Evolutionary conservation across 2,329 filamentous ascomycete genomes (phyloP).

Genomic region (Aspergillus pseudoglaucus): DNA sequence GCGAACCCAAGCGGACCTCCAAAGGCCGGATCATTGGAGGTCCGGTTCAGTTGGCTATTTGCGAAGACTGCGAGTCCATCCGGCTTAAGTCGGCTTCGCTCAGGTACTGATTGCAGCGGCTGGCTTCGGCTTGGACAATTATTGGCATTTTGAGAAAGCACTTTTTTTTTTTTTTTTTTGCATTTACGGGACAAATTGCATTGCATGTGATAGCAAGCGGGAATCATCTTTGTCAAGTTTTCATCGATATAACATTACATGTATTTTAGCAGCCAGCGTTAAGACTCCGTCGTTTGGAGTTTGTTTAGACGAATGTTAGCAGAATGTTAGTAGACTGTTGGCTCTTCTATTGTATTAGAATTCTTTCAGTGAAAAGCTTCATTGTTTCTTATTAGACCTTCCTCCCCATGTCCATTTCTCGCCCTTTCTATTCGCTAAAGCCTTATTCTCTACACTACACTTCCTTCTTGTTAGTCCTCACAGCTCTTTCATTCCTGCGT

Average conservation of each 20-base stretch:
- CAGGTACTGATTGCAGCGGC: constrained; percentile 7
- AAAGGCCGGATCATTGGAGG: constrained; percentile 43
- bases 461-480: too few relatives aligned
- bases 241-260: neutral
- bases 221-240: constrained; percentile 1
- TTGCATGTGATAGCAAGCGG: constrained; percentile 5
- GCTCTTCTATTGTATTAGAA: neutral
- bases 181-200: constrained; percentile 3
- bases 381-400: neutral
- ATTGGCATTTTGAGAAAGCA: neutral
- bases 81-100: constrained; percentile 50
- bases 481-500: too few relatives aligned
- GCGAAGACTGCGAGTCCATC: constrained; percentile 56
- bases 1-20: constrained; percentile 40
- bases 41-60: constrained; percentile 53
- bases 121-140: neutral
- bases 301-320: constrained; percentile 1
- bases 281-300: neutral
- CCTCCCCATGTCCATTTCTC: too few relatives aligned
- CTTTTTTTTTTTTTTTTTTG: constrained; percentile 3
- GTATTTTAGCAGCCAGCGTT: neutral
- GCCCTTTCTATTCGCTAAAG: too few relatives aligned
- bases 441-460: too few relatives aligned
- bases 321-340: neutral
- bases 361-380: neutral